These are phyloP conservation scores for Luffa aegyptiaca DNA, from an alignment of 306 rosid genomes.

Conservation along the genomic window DNA sequence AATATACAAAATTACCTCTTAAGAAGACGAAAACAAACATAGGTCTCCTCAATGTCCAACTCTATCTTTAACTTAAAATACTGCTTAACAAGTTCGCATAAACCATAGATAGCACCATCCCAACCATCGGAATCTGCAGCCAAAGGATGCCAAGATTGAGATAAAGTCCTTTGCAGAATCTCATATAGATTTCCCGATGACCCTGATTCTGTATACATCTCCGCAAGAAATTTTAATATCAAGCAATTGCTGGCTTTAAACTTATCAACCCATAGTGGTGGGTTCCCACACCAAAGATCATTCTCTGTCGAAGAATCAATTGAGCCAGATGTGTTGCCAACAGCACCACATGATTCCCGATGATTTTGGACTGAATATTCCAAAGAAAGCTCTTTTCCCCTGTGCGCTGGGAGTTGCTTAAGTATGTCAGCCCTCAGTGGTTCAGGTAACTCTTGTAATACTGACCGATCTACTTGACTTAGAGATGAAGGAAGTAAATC, in stretches of 20 bases:
- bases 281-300: slow-evolving; percentile 70
- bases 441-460: slow-evolving; percentile 66
- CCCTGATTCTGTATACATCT: slow-evolving; percentile 41
- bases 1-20: slow-evolving; percentile 44
- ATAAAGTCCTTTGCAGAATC: slow-evolving; percentile 31
- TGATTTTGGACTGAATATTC: slow-evolving; percentile 19
- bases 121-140: slow-evolving; percentile 30
- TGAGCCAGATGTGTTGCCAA: slow-evolving; percentile 24
- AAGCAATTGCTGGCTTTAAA: slow-evolving; percentile 50
- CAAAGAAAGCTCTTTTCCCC: slow-evolving; percentile 30
- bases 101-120: slow-evolving; percentile 36
- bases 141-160: slow-evolving; percentile 31
- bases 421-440: slow-evolving; percentile 57
- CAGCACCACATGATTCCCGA: slow-evolving; percentile 16
- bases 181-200: slow-evolving; percentile 37
- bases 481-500: slow-evolving; percentile 76
- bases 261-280: slow-evolving; percentile 72
- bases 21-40: slow-evolving; percentile 72
- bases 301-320: slow-evolving; percentile 18
- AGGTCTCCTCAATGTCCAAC: slow-evolving; percentile 78
- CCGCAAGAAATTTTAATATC: slow-evolving; percentile 45
- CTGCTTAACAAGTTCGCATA: slow-evolving; percentile 71
- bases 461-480: slow-evolving; percentile 75
- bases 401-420: slow-evolving; percentile 66
- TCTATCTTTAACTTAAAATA: slow-evolving; percentile 56